Conservation (phyloP, 257 asterid species). For the Fraxinus pennsylvanica region DNA sequence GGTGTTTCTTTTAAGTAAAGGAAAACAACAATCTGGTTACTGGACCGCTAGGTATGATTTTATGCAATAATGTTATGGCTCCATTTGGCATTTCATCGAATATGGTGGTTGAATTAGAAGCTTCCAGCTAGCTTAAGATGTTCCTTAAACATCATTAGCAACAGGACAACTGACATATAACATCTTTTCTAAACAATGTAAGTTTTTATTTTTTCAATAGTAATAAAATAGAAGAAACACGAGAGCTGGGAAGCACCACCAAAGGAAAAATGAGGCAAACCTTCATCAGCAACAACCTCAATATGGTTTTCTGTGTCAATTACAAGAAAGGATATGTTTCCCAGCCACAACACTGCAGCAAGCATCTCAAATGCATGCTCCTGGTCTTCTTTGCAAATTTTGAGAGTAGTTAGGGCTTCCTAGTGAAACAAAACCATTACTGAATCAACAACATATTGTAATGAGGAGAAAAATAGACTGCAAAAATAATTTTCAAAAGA, state of each 20-base stretch:
- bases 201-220: slow-evolving; percentile 11
- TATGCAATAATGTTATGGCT: not conserved
- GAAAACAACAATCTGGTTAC: slow-evolving; percentile 3
- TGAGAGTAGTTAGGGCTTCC: slow-evolving; percentile 68
- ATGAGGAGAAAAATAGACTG: slow-evolving; percentile 12
- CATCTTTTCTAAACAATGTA: slow-evolving; percentile 3
- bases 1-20: not conserved
- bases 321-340: slow-evolving; percentile 78
- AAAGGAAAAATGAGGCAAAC: slow-evolving; percentile 35
- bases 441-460: slow-evolving; percentile 25
- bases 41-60: not conserved
- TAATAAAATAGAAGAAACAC: slow-evolving; percentile 17
- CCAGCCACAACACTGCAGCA: slow-evolving; percentile 95
- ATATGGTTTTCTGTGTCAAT: slow-evolving; percentile 64
- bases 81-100: not conserved
- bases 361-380: slow-evolving; percentile 76
- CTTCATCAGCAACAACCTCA: slow-evolving; percentile 82
- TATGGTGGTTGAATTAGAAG: slow-evolving; percentile 17
- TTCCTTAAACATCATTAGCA: not conserved
- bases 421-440: slow-evolving; percentile 35
- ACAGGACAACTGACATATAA: not conserved
- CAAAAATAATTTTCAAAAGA: slow-evolving; percentile 6
- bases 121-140: not conserved
- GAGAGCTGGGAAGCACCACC: slow-evolving; percentile 19
- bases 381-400: slow-evolving; percentile 74